Percentiles rank a stretch among this genome's conserved stretches.
Evolutionary conservation across 225 moss, liverwort and hornwort genomes (phyloP).

Genomic region (Sphagnum contortum): DNA sequence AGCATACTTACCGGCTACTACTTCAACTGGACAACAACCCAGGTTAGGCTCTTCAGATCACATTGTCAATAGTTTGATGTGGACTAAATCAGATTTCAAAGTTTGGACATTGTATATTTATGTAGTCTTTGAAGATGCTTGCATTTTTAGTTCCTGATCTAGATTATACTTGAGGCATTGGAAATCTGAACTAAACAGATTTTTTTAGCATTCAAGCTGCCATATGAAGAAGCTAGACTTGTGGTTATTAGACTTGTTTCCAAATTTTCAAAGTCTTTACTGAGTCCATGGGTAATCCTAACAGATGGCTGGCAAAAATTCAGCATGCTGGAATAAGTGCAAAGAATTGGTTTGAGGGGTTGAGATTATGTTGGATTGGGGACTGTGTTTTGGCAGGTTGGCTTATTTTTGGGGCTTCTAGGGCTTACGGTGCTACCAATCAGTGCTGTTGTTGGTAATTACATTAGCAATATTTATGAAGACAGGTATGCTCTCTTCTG

Average conservation of each 20-base stretch:
- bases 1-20: constrained; percentile 80
- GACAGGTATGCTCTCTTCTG: constrained; percentile 46
- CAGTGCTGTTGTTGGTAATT: constrained; percentile 87
- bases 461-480: constrained; percentile 76
- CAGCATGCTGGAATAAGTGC: constrained; percentile 9
- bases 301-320: neutral
- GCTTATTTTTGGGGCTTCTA: constrained; percentile 66
- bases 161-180: too few relatives aligned
- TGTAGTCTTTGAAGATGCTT: neutral
- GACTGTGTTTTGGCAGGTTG: constrained; percentile 28
- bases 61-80: neutral
- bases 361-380: neutral
- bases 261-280: neutral
- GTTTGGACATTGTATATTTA: neutral
- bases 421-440: constrained; percentile 91
- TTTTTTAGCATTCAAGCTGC: too few relatives aligned
- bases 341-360: neutral
- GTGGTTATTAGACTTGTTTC: neutral
- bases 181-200: too few relatives aligned
- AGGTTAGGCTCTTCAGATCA: constrained; percentile 12
- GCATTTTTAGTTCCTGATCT: too few relatives aligned
- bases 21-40: constrained; percentile 61
- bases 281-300: neutral
- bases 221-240: neutral
- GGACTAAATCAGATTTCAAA: neutral